A percentile compares a stretch with the other conserved stretches of the same genome.
These are phyloP conservation scores for Cryptococcus sp. DNA, from an alignment of 1,284 basidiomycete genomes.

Conservation along the genomic window DNA sequence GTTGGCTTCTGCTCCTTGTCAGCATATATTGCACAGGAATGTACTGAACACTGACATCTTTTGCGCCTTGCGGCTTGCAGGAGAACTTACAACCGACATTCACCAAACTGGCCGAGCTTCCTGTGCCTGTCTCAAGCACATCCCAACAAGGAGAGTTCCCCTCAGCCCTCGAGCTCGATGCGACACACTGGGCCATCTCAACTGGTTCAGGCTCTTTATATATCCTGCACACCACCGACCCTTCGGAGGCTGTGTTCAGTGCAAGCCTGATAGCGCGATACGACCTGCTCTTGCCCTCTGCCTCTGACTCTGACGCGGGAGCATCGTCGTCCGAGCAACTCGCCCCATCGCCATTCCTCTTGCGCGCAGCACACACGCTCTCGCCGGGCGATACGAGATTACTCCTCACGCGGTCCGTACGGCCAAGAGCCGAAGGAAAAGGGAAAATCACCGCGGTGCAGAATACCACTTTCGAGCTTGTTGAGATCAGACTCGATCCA, in stretches of 20 bases:
- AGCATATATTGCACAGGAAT: no score
- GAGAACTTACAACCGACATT: constrained; percentile 61
- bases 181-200: constrained; percentile 62
- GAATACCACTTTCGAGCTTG: constrained; percentile 33
- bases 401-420: constrained; percentile 31
- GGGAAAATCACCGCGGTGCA: constrained; percentile 21
- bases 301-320: not conserved
- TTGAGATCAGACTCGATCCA: constrained; percentile 37
- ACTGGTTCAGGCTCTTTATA: constrained; percentile 74
- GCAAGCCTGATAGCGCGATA: constrained; percentile 62
- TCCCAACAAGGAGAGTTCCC: constrained; percentile 68
- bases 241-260: constrained; percentile 28
- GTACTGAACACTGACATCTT: no score
- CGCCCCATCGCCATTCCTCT: constrained; percentile 59
- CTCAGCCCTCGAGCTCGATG: constrained; percentile 63
- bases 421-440: constrained; percentile 7
- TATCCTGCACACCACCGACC: constrained; percentile 54
- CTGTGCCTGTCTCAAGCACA: constrained; percentile 49
- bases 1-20: constrained; percentile 5
- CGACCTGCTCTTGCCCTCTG: constrained; percentile 50
- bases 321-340: constrained; percentile 5
- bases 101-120: constrained; percentile 63
- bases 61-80: constrained; percentile 49
- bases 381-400: constrained; percentile 20
- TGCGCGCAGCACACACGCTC: constrained; percentile 28